These are phyloP conservation scores for Wickerhamiella alocasiicola DNA, from an alignment of 805 yeast genomes.

Conservation along the genomic window DNA sequence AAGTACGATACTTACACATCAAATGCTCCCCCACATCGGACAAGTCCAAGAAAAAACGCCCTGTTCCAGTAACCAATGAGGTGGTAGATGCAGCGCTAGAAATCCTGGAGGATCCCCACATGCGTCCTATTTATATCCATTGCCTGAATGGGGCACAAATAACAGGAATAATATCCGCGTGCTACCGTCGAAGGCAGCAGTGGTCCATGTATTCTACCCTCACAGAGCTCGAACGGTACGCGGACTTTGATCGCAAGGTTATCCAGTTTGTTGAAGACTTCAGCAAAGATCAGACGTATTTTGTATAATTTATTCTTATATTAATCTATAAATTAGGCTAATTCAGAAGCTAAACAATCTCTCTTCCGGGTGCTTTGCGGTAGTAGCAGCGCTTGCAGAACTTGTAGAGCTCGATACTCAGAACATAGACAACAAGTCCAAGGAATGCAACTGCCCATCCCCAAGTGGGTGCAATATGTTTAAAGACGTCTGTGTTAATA, in stretches of 20 bases:
- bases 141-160: constrained; percentile 85
- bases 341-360: not conserved
- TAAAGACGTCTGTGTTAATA: constrained; percentile 63
- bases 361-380: constrained; percentile 41
- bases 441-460: constrained; percentile 68
- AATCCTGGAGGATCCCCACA: constrained; percentile 42
- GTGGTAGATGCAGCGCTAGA: constrained; percentile 48
- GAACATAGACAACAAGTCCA: constrained; percentile 46
- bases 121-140: constrained; percentile 68
- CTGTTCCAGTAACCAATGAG: constrained; percentile 60
- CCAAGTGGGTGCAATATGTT: constrained; percentile 56
- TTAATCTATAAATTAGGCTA: not conserved
- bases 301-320: not conserved
- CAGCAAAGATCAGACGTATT: constrained; percentile 12
- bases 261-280: constrained; percentile 73
- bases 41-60: constrained; percentile 28
- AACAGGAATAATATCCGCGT: constrained; percentile 73
- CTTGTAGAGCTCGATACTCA: constrained; percentile 57
- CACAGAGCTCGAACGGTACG: constrained; percentile 68
- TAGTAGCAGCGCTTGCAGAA: constrained; percentile 45
- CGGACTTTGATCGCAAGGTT: constrained; percentile 71
- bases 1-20: constrained; percentile 56
- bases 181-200: constrained; percentile 65
- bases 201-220: constrained; percentile 86
- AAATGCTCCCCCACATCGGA: constrained; percentile 38